Percentiles rank a stretch among this genome's conserved stretches.
Evolutionary conservation across 2,329 filamentous ascomycete species (phyloP).

Genomic region (Trichothecium sympodiale): DNA sequence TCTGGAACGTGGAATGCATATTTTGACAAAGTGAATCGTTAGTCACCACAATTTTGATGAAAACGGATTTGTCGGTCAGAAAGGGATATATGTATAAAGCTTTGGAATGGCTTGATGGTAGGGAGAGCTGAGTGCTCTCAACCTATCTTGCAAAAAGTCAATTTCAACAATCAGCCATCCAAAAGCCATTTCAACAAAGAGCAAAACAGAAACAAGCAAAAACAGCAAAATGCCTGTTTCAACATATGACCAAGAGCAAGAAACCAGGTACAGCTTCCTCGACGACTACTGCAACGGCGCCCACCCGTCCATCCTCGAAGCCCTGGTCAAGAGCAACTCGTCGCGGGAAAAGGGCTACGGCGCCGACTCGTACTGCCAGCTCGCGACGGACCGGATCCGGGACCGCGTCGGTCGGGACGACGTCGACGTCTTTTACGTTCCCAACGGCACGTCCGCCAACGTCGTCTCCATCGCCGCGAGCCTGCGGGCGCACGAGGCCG

Average conservation of each 20-base stretch:
- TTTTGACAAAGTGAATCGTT: no score
- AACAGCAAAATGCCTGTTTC: no score
- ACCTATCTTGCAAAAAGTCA: no score
- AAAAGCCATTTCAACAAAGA: no score
- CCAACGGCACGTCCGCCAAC: conserved; percentile 39
- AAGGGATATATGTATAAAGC: no score
- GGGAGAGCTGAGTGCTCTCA: no score
- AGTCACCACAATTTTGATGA: no score
- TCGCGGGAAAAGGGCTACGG: conserved; percentile 37
- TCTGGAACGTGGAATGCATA: no score
- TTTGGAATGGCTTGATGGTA: no score
- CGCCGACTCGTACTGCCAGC: conserved; percentile 28
- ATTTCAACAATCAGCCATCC: no score
- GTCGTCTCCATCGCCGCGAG: conserved; percentile 40
- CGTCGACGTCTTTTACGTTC: conserved; percentile 38
- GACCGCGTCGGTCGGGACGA: conserved; percentile 22
- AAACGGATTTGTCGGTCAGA: no score
- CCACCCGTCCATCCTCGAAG: conserved; percentile 35
- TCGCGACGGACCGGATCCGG: conserved; percentile 30
- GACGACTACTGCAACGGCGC: conserved; percentile 42
- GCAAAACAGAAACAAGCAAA: no score
- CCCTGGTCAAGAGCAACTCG: conserved; percentile 30
- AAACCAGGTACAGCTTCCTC: conserved; percentile 29
- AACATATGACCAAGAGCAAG: background rate
- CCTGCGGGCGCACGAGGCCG: conserved; percentile 36